Base-by-base conservation (phyloP, 305 asterid species). In the Coffea humblotiana region DNA sequence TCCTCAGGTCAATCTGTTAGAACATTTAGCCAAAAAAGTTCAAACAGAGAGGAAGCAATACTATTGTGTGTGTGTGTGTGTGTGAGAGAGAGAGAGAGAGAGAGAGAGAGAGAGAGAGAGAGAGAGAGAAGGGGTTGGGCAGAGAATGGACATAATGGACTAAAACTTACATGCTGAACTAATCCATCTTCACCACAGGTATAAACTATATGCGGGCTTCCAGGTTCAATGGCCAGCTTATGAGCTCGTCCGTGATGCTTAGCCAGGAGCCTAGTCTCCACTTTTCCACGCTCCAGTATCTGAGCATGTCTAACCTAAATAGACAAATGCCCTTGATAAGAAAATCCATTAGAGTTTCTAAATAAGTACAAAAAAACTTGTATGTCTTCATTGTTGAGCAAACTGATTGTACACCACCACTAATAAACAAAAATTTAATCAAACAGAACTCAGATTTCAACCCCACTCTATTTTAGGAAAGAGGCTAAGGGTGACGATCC, bases 111-210 rank as follows among this genome's bases (percentile, higher is more conserved):
- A 56, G 40, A 52, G 70, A 48, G 6, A 7, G 27, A 68, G 14
- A 16, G 9, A 9, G 37, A 37, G 51, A 29, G 23, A 35, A 23
- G 49, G 40, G 54, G 78, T 35, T 4, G 49, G 45, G 29, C 21
- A 21, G 23, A n/a, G 61, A 35, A 13, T 3, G 10, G 27, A 69
- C 43, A 3, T 23, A 60, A 16, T 23, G 37, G 63, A 35, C 75
- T 29, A 56, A 37, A 80, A 83, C 97, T 91, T 85, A 96, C 99
- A 87, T 88, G 98, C 82, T 90, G 97, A 83, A 96, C 99, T 81
- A 91, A 69, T 77, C 97, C 98, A 88, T 96, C 97, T 87, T 92
- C 97, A 23, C 97, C 98, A 82, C 99, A 96, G 66, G 95, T 91
- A 89, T 92, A 96, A 49, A 96, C 79, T 65, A 87, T 88, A 86